phyloP scores from a whole-genome alignment of 129 eudicot genomes.

The Artemisia tridentata region DNA sequence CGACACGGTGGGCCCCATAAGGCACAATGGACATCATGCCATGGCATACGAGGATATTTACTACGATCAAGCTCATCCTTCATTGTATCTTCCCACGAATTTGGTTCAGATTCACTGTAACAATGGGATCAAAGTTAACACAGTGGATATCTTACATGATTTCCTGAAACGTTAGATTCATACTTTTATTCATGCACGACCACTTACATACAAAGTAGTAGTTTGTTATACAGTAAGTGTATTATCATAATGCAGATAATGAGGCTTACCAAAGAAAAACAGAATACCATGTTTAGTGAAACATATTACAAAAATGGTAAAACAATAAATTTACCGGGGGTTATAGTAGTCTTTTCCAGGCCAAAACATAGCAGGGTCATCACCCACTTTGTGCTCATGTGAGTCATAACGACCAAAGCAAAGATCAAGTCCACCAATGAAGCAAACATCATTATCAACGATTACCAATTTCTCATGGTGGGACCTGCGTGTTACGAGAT shows the following conservation, averaged over 20 bases:
- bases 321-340: conserved; percentile 59
- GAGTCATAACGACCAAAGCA: conserved; percentile 98
- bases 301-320: conserved; percentile 14
- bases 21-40: conserved; percentile 99
- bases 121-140: background rate
- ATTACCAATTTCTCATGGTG: conserved; percentile 97
- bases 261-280: background rate
- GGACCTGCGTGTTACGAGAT: conserved; percentile 60
- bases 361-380: conserved; percentile 74
- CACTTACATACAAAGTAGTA: too few species aligned
- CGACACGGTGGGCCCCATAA: conserved; percentile 99
- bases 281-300: background rate
- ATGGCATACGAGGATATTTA: conserved; percentile 97
- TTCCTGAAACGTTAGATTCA: conserved; percentile 2
- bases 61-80: conserved; percentile 85
- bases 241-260: too few species aligned
- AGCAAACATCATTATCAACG: conserved; percentile 86
- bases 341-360: conserved; percentile 99
- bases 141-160: background rate
- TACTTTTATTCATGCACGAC: background rate
- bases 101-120: conserved; percentile 95
- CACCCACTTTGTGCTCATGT: conserved; percentile 82
- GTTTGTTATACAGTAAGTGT: too few species aligned
- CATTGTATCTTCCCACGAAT: conserved; percentile 97
- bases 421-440: conserved; percentile 95